phyloP scores from a whole-genome alignment of 257 asterid species.

The Lavandula angustifolia region DNA sequence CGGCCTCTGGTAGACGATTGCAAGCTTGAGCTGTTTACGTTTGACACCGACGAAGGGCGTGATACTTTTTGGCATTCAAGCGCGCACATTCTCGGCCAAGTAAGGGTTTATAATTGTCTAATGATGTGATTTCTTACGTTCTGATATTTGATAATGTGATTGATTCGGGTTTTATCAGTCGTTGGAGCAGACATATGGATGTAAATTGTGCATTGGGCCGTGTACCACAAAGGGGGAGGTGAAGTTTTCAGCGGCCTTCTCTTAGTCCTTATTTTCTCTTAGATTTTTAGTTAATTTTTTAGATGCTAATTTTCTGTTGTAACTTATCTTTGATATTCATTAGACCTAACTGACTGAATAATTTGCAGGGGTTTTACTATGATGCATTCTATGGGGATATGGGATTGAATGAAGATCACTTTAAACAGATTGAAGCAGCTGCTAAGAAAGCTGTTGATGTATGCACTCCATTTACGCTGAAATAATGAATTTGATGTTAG shows the following conservation, averaged over 20 bases:
- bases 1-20: conserved; percentile 93
- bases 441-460: conserved; percentile 86
- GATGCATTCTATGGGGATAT: conserved; percentile 94
- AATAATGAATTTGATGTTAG: conserved; percentile 14
- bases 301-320: neutral
- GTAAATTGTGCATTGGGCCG: conserved; percentile 87
- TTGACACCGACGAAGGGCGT: conserved; percentile 84
- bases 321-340: neutral
- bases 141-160: neutral
- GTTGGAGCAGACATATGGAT: conserved; percentile 85
- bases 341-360: conserved; percentile 25
- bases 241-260: conserved; percentile 13
- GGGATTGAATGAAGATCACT: conserved; percentile 92
- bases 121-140: conserved; percentile 1
- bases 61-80: conserved; percentile 99
- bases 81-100: conserved; percentile 99
- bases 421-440: conserved; percentile 71
- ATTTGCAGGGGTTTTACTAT: conserved; percentile 86
- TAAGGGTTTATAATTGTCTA: conserved; percentile 22
- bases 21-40: conserved; percentile 70
- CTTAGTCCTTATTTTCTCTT: conserved; percentile 13
- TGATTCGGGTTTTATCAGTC: conserved; percentile 44
- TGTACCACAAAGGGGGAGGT: conserved; percentile 97
- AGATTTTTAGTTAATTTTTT: neutral
- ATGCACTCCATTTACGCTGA: conserved; percentile 34